Evolutionary conservation across 2,329 filamentous ascomycete species (phyloP), one percentile per base, ranked within the genome.

Genomic region (Diaporthe citri): DNA sequence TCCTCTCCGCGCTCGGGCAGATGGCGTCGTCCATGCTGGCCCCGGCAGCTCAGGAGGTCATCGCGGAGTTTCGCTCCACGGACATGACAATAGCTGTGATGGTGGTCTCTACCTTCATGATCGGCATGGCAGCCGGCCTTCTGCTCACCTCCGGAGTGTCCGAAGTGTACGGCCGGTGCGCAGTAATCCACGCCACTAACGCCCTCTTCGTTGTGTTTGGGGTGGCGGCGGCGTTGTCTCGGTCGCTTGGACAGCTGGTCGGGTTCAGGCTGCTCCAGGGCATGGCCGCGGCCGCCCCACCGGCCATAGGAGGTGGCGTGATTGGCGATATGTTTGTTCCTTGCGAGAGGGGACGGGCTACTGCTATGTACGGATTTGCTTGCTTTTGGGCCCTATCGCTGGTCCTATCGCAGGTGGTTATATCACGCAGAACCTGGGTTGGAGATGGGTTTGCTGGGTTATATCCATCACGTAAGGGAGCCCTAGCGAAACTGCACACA

Each of bases 1-100:
- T 57, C 3, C 55, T 57, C 31, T 57, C 55, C 17, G 55, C 55
- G 5, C 55, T 57, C 17, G 55, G 55, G 8, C 55, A 57, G 55
- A 57, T 57, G 55, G 55, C 55, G 28, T 57, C 55, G 28, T 57
- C 28, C 28, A 57, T 57, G 31, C 55, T 36, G 9, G 55, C 55
- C 13, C 55, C 55, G 55, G 55, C 55, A 7, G 55, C 55, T 4
- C 17, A 13, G 31, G 15, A 57, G 28, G 55, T 57, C 17, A 57
- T 57, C 55, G 5, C 55, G 0, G 55, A 57, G 4, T 57, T 57
- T 5, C 28, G 22, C 17, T 57, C 31, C 31, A 13, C 20, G 7
- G 9, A 57, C 28, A 6, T 31, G 17, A 57, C 55, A 1, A 10
- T 57, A 2, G 55, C 17, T 4, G 55, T 34, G 1, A 17, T 57